Percentiles rank a stretch among this genome's conserved stretches.
phyloP scores from a whole-genome alignment of 2,329 filamentous ascomycete species.

The Paraphaeosphaeria sporulosa region DNA sequence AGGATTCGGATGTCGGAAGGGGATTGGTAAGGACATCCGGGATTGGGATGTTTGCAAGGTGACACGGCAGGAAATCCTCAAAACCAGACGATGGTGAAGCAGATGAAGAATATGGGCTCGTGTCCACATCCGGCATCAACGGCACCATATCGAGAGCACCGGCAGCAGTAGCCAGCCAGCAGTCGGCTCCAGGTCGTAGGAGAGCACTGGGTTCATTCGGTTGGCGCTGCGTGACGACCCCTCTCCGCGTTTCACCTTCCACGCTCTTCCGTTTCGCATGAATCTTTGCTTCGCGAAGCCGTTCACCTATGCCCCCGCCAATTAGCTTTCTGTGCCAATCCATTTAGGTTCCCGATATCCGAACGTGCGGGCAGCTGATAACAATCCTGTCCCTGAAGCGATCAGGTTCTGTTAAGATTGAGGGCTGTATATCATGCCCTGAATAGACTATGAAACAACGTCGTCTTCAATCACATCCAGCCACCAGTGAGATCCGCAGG shows the following conservation, averaged over 20 bases:
- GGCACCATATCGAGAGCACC: slow-evolving; percentile 9
- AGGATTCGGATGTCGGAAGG: background rate
- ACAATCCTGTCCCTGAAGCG: slow-evolving; percentile 6
- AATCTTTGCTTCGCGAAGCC: slow-evolving; percentile 25
- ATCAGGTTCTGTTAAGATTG: slow-evolving; percentile 20
- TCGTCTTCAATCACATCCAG: background rate
- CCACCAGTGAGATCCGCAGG: background rate
- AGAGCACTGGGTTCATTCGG: background rate
- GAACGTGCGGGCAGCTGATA: slow-evolving; percentile 1
- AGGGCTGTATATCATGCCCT: slow-evolving; percentile 21
- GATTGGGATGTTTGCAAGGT: slow-evolving; percentile 7
- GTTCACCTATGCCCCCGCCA: slow-evolving; percentile 17
- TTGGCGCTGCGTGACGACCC: slow-evolving; percentile 7
- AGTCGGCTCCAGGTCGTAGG: background rate
- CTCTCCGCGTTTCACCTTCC: slow-evolving; percentile 17
- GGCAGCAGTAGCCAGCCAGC: background rate
- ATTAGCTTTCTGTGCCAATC: slow-evolving; percentile 7
- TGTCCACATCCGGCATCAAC: background rate
- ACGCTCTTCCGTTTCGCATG: slow-evolving; percentile 18
- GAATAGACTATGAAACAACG: slow-evolving; percentile 7
- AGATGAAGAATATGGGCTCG: background rate
- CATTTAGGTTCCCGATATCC: slow-evolving; percentile 3
- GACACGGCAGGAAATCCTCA: slow-evolving; percentile 5
- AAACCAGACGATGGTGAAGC: background rate
- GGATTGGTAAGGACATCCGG: background rate